Evolutionary conservation across 371 early-diverging fungal genomes (phyloP), one percentile per base, ranked within the genome.

Genomic region (Mucor racemosus): DNA sequence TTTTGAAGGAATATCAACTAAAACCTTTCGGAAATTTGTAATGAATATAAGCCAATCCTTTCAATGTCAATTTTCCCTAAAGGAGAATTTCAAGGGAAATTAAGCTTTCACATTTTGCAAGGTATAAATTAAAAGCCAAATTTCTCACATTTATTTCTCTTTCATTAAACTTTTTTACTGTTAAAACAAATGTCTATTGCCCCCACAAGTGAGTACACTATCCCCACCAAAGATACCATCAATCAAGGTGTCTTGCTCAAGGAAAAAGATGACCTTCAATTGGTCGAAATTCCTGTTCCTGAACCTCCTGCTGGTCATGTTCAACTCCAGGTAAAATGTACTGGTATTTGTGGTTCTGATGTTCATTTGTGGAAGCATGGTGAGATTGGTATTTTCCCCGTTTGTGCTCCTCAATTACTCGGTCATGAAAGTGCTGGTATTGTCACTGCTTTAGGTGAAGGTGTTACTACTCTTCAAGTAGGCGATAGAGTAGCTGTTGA

Each of bases 401-500:
- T 76, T 3, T 74, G 64, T 5, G 54, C 60, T 0, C 80, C 80
- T 50, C 74, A 72, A 34, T 55, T 80, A 13, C 69, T 81, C 14
- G 77, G 73, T 53, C 71, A 79, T 62, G 81, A 79, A 71, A 73
- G 79, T 65, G 66, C 69, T 54, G 69, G 76, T 71, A 60, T 71
- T 58, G 76, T 79, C 7, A 67, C 76, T 26, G 76, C 73, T 14
- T 15, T 79, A 8, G 79, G 79, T 9, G 68, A 73, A 54, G 65
- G 62, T 55, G 78, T 79, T n/a, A 76, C 65, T 10, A 59, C 68
- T 26, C 62, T 84, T 39, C 71, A 74, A 46, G 73, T 85, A 46
- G 88, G 80, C 64, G 76, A 78, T 68, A 58, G 75, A 14, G 87
- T 86, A 48, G 86, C 84, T 53, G 65, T 77, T n/a, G 77, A 77